Percentiles rank a stretch among this genome's conserved stretches.
Conservation (phyloP, 805 yeast genomes). For the Kodamaea leandrae region DNA sequence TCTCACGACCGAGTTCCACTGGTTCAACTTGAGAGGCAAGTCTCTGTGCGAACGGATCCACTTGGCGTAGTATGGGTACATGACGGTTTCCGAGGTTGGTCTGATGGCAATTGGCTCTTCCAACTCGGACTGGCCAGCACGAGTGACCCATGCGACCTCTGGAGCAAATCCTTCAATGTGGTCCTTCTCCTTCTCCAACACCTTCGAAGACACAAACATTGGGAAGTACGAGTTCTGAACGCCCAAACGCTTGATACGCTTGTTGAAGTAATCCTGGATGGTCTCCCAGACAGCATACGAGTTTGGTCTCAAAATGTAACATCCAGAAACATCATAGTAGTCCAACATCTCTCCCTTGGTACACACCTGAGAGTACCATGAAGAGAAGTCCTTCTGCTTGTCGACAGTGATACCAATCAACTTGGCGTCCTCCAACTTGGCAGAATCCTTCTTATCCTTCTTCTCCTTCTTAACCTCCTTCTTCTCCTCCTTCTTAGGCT, state of each 20-base stretch:
- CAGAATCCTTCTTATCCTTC: conserved; percentile 42
- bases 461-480: conserved; percentile 25
- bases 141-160: conserved; percentile 99
- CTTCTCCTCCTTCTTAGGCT: conserved; percentile 22
- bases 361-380: conserved; percentile 96
- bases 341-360: conserved; percentile 98
- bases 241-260: conserved; percentile 77
- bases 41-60: conserved; percentile 99
- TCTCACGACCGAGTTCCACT: conserved; percentile 99
- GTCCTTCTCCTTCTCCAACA: conserved; percentile 95
- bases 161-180: conserved; percentile 99
- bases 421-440: conserved; percentile 78
- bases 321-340: conserved; percentile 97
- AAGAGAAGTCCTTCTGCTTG: conserved; percentile 86
- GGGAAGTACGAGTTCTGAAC: conserved; percentile 97
- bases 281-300: conserved; percentile 94
- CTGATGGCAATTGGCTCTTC: conserved; percentile 99
- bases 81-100: conserved; percentile 98
- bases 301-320: conserved; percentile 95
- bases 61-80: conserved; percentile 99
- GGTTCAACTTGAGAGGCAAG: conserved; percentile 92
- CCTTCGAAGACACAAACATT: conserved; percentile 92
- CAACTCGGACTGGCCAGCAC: conserved; percentile 88
- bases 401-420: conserved; percentile 95
- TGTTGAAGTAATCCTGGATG: conserved; percentile 85